Conservation (phyloP, 179 eudicot genomes). For the Nepenthes alata region DNA sequence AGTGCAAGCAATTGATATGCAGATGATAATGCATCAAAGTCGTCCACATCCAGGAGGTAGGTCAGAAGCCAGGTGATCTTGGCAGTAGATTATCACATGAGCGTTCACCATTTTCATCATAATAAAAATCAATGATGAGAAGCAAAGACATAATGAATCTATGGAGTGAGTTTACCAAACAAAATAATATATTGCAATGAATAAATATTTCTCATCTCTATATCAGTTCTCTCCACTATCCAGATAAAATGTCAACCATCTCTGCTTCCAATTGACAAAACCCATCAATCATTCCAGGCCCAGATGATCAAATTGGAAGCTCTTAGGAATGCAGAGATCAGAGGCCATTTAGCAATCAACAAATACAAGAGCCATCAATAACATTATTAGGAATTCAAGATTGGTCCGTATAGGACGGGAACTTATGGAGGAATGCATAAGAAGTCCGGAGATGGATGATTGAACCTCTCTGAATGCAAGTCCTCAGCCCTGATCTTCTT, state of each 20-base stretch:
- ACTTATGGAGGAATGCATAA: not conserved
- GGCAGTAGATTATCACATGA: too few species aligned
- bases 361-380: conserved; percentile 5
- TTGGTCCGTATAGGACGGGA: not conserved
- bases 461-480: conserved; percentile 4
- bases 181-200: conserved; percentile 2
- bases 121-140: not conserved
- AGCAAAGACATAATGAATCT: not conserved
- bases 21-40: too few species aligned
- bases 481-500: conserved; percentile 16
- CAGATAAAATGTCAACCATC: conserved; percentile 19
- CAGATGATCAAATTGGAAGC: not conserved
- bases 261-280: conserved; percentile 16
- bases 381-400: conserved; percentile 9
- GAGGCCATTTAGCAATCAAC: conserved; percentile 14
- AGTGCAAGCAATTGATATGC: too few species aligned
- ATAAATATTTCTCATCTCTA: conserved; percentile 4
- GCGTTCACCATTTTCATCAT: too few species aligned
- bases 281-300: not conserved
- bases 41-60: too few species aligned
- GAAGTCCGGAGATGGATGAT: not conserved
- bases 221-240: conserved; percentile 12
- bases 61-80: too few species aligned
- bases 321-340: conserved; percentile 9
- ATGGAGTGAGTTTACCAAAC: not conserved